Conservation (phyloP, 2,329 filamentous ascomycete genomes). For the Epichloe sibirici region DNA sequence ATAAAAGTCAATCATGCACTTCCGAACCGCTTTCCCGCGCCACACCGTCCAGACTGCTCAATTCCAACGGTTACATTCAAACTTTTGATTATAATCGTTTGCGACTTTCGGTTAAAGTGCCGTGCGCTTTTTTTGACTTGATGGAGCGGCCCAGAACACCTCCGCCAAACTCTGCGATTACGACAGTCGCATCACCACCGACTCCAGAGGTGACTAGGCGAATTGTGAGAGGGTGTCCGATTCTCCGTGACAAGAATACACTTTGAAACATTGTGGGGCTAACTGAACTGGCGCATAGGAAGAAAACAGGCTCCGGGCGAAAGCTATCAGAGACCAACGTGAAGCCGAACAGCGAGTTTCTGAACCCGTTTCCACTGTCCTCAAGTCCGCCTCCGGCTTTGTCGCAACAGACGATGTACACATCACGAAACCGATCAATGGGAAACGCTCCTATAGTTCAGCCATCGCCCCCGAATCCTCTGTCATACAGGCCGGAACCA, state of each 20-base stretch:
- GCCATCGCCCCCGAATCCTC: conserved; percentile 32
- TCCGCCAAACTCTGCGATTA: conserved; percentile 14
- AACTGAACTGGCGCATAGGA: conserved; percentile 42
- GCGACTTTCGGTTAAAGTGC: neutral
- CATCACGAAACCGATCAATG: conserved; percentile 28
- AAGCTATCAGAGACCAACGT: conserved; percentile 66
- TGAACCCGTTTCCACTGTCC: conserved; percentile 27
- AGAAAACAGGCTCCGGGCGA: conserved; percentile 76
- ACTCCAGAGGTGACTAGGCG: conserved; percentile 43
- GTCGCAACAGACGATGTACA: conserved; percentile 55
- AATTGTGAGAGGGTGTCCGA: conserved; percentile 32
- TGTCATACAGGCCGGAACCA: conserved; percentile 39
- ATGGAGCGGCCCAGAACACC: conserved; percentile 39
- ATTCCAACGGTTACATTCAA: neutral
- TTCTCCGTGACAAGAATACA: neutral
- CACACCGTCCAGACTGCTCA: neutral
- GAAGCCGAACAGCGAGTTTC: conserved; percentile 48
- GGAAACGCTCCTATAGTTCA: conserved; percentile 59
- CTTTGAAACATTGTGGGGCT: conserved; percentile 5
- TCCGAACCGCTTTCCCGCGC: no score
- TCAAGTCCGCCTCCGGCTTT: conserved; percentile 53
- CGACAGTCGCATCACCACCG: conserved; percentile 29
- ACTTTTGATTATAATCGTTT: neutral
- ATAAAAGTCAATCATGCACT: neutral
- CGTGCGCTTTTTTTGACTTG: neutral